phyloP scores from a whole-genome alignment of 2,329 filamentous ascomycete genomes.

The Paecilomyces dactylethromorphus region DNA sequence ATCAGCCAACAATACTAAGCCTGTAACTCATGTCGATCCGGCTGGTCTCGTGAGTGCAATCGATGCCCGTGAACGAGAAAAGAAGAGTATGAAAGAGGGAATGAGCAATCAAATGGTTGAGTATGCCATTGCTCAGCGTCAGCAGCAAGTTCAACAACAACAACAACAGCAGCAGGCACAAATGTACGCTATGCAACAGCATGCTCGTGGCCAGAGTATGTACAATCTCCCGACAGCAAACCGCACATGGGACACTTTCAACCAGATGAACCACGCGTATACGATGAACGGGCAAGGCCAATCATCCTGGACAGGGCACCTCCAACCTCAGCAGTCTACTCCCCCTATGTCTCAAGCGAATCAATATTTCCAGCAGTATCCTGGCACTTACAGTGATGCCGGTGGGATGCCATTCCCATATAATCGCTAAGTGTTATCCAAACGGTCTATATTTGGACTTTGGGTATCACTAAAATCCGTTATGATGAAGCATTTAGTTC shows the following conservation, averaged over 20 bases:
- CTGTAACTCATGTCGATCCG: constrained; percentile 43
- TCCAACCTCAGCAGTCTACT: constrained; percentile 16
- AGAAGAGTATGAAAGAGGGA: constrained; percentile 62
- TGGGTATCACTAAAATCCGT: not conserved
- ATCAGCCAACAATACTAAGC: constrained; percentile 47
- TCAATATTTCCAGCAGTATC: constrained; percentile 20
- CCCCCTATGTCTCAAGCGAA: constrained; percentile 19
- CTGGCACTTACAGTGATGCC: constrained; percentile 15
- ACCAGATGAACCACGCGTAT: constrained; percentile 22
- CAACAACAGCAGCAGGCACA: constrained; percentile 35
- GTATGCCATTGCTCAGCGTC: constrained; percentile 63
- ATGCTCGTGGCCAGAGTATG: constrained; percentile 18
- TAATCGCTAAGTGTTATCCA: not conserved
- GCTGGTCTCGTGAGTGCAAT: constrained; percentile 71
- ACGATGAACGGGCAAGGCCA: constrained; percentile 18
- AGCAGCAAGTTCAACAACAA: constrained; percentile 47
- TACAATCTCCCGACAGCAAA: constrained; percentile 30
- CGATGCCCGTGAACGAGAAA: constrained; percentile 72
- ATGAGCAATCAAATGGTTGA: constrained; percentile 65
- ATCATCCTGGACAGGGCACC: constrained; percentile 26
- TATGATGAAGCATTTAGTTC: not conserved
- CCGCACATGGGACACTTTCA: constrained; percentile 30
- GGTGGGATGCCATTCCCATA: constrained; percentile 16
- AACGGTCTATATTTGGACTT: not conserved
- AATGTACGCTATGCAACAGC: constrained; percentile 9